A percentile compares a stretch with the other conserved stretches of the same genome.
Evolutionary conservation across 2,329 filamentous ascomycete species (phyloP).

Genomic region (Ustilaginoidea virens): DNA sequence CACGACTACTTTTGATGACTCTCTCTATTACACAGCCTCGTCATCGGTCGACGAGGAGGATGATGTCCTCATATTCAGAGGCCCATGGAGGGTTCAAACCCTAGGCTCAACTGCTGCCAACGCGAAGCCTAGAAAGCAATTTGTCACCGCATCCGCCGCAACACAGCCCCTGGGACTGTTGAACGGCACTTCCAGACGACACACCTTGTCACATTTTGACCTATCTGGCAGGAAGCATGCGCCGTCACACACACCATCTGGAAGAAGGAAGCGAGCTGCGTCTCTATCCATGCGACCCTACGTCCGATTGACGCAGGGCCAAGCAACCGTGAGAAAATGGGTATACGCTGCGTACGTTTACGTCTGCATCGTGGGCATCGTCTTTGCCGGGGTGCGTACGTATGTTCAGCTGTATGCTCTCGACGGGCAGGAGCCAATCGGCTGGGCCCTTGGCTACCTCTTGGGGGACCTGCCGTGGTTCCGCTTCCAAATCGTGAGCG

Average conservation of each 20-base stretch:
- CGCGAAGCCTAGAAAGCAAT: no score
- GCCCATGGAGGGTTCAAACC: constrained; percentile 14
- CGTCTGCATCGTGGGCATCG: constrained; percentile 43
- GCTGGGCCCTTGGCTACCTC: constrained; percentile 84
- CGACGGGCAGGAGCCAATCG: constrained; percentile 61
- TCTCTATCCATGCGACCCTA: constrained; percentile 56
- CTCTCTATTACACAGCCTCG: constrained; percentile 14
- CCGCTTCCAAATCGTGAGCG: constrained; percentile 52
- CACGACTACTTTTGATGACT: constrained; percentile 15
- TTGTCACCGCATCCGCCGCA: constrained; percentile 1
- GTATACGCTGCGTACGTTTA: constrained; percentile 73
- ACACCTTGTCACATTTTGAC: constrained; percentile 35
- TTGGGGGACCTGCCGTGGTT: constrained; percentile 64
- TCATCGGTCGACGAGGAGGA: constrained; percentile 20
- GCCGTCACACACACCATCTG: constrained; percentile 42
- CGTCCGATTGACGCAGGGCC: constrained; percentile 61
- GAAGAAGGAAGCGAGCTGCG: constrained; percentile 48
- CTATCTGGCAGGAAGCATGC: constrained; percentile 19
- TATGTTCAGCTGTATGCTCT: constrained; percentile 57
- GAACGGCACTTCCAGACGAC: constrained; percentile 20
- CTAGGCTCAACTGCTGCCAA: constrained; percentile 11
- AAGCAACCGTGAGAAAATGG: constrained; percentile 69
- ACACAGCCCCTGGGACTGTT: no score
- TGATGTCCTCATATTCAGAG: constrained; percentile 7
- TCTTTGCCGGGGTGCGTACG: constrained; percentile 55